Evolutionary conservation across 2,329 filamentous ascomycete genomes (phyloP).

Genomic region (Colletotrichum sublineola): DNA sequence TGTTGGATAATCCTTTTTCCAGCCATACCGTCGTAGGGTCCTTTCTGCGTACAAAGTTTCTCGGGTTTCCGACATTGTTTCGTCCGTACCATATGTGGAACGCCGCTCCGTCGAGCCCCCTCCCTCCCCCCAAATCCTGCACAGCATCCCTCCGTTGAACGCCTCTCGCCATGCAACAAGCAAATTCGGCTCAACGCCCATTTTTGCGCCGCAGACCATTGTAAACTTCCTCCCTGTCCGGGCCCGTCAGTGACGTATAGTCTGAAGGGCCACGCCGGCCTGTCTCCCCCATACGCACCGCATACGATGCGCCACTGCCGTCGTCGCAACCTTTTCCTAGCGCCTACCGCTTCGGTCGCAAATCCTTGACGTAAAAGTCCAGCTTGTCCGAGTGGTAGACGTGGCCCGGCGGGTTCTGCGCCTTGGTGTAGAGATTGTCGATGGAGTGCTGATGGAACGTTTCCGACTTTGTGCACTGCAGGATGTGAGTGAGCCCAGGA

Average conservation of each 20-base stretch:
- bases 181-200: conserved; percentile 4
- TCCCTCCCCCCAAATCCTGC: not conserved
- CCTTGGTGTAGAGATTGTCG: conserved; percentile 82
- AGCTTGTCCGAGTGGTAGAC: conserved; percentile 77
- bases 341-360: conserved; percentile 56
- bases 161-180: conserved; percentile 40
- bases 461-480: conserved; percentile 81
- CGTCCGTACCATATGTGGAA: conserved; percentile 1
- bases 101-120: conserved; percentile 6
- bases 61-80: not conserved
- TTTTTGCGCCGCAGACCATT: not conserved
- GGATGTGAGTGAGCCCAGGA: conserved; percentile 86
- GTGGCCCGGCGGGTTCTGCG: conserved; percentile 74
- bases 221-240: not conserved
- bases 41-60: not conserved
- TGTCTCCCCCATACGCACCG: not conserved
- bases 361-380: conserved; percentile 70
- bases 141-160: conserved; percentile 16
- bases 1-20: not conserved
- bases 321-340: not conserved
- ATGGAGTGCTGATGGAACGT: conserved; percentile 84
- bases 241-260: no score
- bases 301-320: not conserved
- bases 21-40: not conserved
- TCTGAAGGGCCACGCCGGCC: not conserved